Evolutionary conservation across 2,329 filamentous ascomycete genomes (phyloP), one percentile per base, ranked within the genome.

Genomic region (Westerdykella sp.): DNA sequence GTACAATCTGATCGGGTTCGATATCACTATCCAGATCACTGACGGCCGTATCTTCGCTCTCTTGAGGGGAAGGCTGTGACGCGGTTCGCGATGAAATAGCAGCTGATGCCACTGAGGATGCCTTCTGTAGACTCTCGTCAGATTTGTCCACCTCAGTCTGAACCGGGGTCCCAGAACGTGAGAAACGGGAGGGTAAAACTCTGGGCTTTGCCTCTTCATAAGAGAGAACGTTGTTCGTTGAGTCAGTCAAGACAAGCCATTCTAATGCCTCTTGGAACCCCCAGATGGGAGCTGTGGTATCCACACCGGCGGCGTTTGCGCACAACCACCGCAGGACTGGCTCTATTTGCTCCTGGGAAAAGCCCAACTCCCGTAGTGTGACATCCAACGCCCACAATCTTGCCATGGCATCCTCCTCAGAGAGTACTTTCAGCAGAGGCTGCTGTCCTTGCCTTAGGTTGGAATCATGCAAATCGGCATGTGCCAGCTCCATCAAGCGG

Each of bases 221-320:
- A 37, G 80, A 75, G 5, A 85, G 85, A 30, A 91, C 73, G 54
- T 90, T 83, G 1, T 81, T 77, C 49, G 75, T 70, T 12, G 76
- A 70, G 55, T 84, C 87, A 60, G 93, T 80, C 51, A 87, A 73
- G n/a, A 88, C 87, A 42, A 97, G 76, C 87, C 89, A 95, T 55
- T 96, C 87, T 15, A 98, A 66, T 21, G 86, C 82, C 67, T 95
- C 90, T 48, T 94, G 84, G 30, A 97, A 70, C 9, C 90, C 89
- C 86, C 88, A 95, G 12, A 89, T 77, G 35, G 76, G 75, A 16
- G 71, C 58, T 2, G 74, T 70, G 42, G 84, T 76, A 48, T 80
- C 81, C n/a, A 65, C 23, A 30, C 52, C 52, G 31, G 51, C 57
- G 16, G 66, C 63, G 45, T 65, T 57, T 12, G 62, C 61, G 41